phyloP scores from a whole-genome alignment of 345 rosid genomes.

The Salix koriyanagi region DNA sequence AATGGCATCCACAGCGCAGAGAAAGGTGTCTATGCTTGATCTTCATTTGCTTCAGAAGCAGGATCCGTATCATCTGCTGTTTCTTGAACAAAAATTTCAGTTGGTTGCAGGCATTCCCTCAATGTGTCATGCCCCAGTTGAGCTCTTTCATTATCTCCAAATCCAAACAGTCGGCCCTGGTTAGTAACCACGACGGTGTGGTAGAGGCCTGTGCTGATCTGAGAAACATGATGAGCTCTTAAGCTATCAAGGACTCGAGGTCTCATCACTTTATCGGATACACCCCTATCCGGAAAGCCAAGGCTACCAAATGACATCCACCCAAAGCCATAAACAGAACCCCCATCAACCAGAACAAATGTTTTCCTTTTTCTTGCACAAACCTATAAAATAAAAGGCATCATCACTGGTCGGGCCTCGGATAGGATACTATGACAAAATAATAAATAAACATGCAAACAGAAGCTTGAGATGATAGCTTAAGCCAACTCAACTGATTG shows the following conservation, averaged over 20 bases:
- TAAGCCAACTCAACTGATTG: neutral
- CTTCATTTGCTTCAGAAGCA: conserved; percentile 13
- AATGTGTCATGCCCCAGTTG: conserved; percentile 85
- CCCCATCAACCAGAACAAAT: conserved; percentile 75
- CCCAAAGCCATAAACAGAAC: conserved; percentile 75
- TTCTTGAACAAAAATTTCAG: conserved; percentile 67
- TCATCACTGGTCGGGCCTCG: neutral
- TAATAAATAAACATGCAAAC: neutral
- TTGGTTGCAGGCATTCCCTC: conserved; percentile 72
- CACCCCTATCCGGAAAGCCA: conserved; percentile 76
- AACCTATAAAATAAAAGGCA: conserved; percentile 43
- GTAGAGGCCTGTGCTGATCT: conserved; percentile 83
- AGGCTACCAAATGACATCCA: conserved; percentile 94
- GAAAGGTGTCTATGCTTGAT: neutral
- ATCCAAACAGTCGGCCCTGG: conserved; percentile 68
- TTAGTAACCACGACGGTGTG: conserved; percentile 79
- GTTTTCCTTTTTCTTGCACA: conserved; percentile 97
- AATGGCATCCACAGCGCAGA: neutral
- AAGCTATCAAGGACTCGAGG: conserved; percentile 69
- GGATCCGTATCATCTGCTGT: conserved; percentile 18
- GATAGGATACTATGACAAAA: neutral
- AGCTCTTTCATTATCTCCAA: conserved; percentile 89
- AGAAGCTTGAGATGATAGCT: neutral
- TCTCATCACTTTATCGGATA: conserved; percentile 63
- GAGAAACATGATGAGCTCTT: conserved; percentile 64